Conservation (phyloP, 1,284 basidiomycete species). For the Coniferiporia sulphurascens region DNA sequence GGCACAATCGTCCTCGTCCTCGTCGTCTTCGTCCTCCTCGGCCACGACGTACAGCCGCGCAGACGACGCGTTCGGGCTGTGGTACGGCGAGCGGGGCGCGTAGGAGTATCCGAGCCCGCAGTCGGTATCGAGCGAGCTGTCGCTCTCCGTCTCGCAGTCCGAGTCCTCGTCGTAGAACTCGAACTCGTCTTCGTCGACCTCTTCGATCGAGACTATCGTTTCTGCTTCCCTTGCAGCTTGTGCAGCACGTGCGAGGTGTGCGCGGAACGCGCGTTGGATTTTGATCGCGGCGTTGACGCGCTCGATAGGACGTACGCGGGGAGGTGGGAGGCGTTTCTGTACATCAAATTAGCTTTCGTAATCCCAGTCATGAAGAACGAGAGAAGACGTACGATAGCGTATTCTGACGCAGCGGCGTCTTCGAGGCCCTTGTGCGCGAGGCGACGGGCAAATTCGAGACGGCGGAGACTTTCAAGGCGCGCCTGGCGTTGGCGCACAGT, state of each 20-base stretch:
- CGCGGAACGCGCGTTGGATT: slow-evolving; percentile 16
- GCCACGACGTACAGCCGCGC: slow-evolving; percentile 3
- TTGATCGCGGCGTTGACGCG: slow-evolving; percentile 16
- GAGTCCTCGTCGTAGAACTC: slow-evolving; percentile 2
- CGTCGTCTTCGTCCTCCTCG: slow-evolving; percentile 9
- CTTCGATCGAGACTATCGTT: neutral
- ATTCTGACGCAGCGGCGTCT: slow-evolving; percentile 5
- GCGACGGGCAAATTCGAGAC: slow-evolving; percentile 14
- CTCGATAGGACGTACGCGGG: slow-evolving; percentile 2
- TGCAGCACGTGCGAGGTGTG: neutral
- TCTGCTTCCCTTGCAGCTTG: too few relatives aligned
- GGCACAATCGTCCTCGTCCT: neutral
- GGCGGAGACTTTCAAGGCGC: slow-evolving; percentile 15
- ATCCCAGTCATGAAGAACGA: neutral
- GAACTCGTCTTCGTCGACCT: neutral
- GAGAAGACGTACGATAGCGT: slow-evolving; percentile 11
- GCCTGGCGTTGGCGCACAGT: slow-evolving; percentile 16
- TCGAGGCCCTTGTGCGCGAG: slow-evolving; percentile 13
- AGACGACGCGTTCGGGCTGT: neutral
- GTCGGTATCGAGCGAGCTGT: neutral
- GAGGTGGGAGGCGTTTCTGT: slow-evolving; percentile 14
- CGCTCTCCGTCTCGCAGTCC: neutral
- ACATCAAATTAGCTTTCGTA: neutral
- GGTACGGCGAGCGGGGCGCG: neutral
- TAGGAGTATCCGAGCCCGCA: neutral